Evolutionary conservation across 179 eudicot genomes (phyloP).

Genomic region (Nepenthes alata): DNA sequence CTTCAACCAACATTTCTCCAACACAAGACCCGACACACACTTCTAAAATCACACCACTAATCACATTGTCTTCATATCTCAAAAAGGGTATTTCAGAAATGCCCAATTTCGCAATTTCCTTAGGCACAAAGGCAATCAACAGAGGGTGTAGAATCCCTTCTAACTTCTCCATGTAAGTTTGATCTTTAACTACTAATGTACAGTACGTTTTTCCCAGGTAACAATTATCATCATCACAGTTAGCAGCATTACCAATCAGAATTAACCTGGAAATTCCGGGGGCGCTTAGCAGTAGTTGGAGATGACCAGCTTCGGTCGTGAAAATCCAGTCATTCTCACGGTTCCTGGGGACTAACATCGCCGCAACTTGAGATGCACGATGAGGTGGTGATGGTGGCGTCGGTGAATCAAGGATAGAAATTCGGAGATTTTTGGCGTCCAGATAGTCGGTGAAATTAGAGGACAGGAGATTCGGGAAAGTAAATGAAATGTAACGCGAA

Average conservation of each 20-base stretch:
- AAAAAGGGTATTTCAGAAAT: constrained; percentile 39
- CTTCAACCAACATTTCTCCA: constrained; percentile 75
- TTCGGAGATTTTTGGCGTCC: constrained; percentile 33
- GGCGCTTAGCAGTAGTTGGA: constrained; percentile 38
- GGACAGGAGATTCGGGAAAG: constrained; percentile 32
- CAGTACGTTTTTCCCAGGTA: constrained; percentile 6
- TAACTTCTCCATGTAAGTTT: constrained; percentile 3
- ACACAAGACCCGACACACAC: constrained; percentile 36
- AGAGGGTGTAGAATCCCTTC: constrained; percentile 29
- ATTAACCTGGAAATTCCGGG: constrained; percentile 51
- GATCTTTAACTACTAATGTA: constrained; percentile 8
- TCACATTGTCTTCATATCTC: constrained; percentile 56
- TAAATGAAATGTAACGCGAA: constrained; percentile 57
- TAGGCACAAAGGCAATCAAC: constrained; percentile 41
- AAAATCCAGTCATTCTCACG: constrained; percentile 83
- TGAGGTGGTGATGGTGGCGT: constrained; percentile 13
- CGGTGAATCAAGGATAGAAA: constrained; percentile 74
- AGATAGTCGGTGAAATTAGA: constrained; percentile 11
- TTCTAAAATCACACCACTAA: constrained; percentile 39
- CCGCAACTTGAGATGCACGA: constrained; percentile 35
- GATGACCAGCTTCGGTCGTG: constrained; percentile 63
- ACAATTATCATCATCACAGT: constrained; percentile 9
- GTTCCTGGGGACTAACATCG: constrained; percentile 57
- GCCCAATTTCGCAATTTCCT: constrained; percentile 16
- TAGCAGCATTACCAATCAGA: constrained; percentile 41